Conservation (phyloP, 2,329 filamentous ascomycete species). For the Diaporthe citrichinensis region DNA sequence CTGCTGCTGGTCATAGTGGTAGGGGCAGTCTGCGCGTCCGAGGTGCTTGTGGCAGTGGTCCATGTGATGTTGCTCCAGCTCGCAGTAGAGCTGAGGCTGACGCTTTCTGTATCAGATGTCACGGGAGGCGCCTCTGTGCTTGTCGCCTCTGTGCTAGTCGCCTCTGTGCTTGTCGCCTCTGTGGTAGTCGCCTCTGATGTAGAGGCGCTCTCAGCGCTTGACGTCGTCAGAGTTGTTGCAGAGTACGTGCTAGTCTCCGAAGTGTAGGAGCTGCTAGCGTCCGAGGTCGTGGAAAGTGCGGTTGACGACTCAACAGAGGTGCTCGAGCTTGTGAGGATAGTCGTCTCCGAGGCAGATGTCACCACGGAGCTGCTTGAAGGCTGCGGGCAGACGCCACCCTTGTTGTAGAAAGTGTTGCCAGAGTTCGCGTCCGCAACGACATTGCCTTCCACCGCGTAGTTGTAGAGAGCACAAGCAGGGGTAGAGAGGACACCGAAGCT, state of each 20-base stretch:
- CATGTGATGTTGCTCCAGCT: constrained; percentile 17
- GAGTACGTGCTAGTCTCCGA: neutral
- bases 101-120: neutral
- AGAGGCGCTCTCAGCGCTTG: constrained; percentile 10
- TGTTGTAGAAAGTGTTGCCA: constrained; percentile 38
- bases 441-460: constrained; percentile 39
- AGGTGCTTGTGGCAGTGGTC: constrained; percentile 5
- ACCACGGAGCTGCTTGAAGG: constrained; percentile 22
- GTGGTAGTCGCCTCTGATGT: no score
- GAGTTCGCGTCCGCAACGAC: constrained; percentile 27
- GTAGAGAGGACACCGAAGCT: constrained; percentile 36
- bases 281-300: neutral
- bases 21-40: constrained; percentile 14
- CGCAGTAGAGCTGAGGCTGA: constrained; percentile 17
- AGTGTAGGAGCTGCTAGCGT: neutral
- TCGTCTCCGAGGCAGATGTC: neutral
- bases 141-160: neutral
- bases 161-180: neutral
- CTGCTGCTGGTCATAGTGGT: constrained; percentile 24
- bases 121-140: neutral
- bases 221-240: constrained; percentile 10
- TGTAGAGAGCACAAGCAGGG: constrained; percentile 39
- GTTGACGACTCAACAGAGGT: neutral
- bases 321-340: constrained; percentile 7
- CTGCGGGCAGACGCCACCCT: constrained; percentile 36